Conservation (phyloP, 176 grass and related monocot species). For the Juncus inflexus region DNA sequence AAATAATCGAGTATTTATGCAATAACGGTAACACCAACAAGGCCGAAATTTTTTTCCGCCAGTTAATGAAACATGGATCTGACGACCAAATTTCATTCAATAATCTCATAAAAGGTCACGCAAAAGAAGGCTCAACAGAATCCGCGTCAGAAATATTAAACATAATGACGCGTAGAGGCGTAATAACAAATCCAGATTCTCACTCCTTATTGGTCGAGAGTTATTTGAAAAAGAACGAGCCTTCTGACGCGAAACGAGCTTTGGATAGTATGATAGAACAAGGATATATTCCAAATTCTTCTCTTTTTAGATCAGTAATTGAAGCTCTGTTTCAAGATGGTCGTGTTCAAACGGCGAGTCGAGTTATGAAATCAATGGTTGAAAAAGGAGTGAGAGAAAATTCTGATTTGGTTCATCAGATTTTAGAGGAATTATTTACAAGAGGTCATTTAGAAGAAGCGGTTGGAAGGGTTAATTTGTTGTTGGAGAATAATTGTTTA, state of each 20-base stretch:
- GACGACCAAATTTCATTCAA: slow-evolving; percentile 82
- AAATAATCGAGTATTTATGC: slow-evolving; percentile 78
- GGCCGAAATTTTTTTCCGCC: slow-evolving; percentile 84
- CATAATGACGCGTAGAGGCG: slow-evolving; percentile 60
- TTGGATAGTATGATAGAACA: slow-evolving; percentile 92
- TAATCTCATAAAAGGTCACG: slow-evolving; percentile 71
- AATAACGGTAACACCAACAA: slow-evolving; percentile 59
- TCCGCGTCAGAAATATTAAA: slow-evolving; percentile 59
- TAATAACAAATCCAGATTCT: slow-evolving; percentile 57
- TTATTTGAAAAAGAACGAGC: slow-evolving; percentile 71
- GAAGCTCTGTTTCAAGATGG: slow-evolving; percentile 52
- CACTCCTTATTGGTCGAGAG: slow-evolving; percentile 55
- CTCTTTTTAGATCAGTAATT: slow-evolving; percentile 80
- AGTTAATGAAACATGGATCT: slow-evolving; percentile 95
- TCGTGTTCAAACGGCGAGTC: slow-evolving; percentile 70
- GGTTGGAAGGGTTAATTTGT: slow-evolving; percentile 69
- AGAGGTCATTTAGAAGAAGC: slow-evolving; percentile 93
- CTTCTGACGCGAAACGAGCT: slow-evolving; percentile 69
- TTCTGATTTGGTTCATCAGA: slow-evolving; percentile 61
- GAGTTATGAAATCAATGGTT: slow-evolving; percentile 94
- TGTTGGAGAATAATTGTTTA: slow-evolving; percentile 55
- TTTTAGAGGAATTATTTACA: slow-evolving; percentile 70
- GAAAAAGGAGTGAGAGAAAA: slow-evolving; percentile 88
- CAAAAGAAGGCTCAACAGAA: slow-evolving; percentile 66
- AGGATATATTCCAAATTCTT: slow-evolving; percentile 61